Percentiles rank a stretch among this genome's conserved stretches.
phyloP scores from a whole-genome alignment of 2,329 filamentous ascomycete species.

The Exophiala sp. region DNA sequence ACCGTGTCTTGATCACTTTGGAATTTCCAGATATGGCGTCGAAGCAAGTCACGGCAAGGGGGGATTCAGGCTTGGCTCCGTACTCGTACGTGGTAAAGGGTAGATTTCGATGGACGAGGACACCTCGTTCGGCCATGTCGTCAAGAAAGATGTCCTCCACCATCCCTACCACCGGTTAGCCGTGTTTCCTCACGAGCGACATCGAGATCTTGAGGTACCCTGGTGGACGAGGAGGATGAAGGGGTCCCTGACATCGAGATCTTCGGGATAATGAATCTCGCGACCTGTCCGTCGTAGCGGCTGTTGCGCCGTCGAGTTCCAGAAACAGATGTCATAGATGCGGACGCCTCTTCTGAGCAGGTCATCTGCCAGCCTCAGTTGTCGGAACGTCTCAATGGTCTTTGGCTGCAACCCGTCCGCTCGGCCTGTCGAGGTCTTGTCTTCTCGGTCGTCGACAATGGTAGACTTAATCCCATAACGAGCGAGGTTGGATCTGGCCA shows the following conservation, averaged over 20 bases:
- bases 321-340: conserved; percentile 70
- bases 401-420: conserved; percentile 72
- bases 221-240: conserved; percentile 59
- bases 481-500: conserved; percentile 49
- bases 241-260: conserved; percentile 46
- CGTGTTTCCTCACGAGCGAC: too few species aligned
- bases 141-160: conserved; percentile 65
- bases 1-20: conserved; percentile 51
- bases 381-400: conserved; percentile 69
- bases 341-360: conserved; percentile 61
- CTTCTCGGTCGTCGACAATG: conserved; percentile 62
- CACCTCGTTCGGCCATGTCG: conserved; percentile 59
- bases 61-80: conserved; percentile 33
- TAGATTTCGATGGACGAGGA: conserved; percentile 58
- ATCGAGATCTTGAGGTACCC: too few species aligned
- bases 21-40: conserved; percentile 35
- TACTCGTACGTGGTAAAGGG: conserved; percentile 54
- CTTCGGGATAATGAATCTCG: conserved; percentile 60
- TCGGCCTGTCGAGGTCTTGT: conserved; percentile 61
- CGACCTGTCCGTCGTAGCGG: conserved; percentile 57
- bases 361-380: conserved; percentile 65
- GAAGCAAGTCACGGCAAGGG: conserved; percentile 41
- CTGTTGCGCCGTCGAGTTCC: conserved; percentile 44
- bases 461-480: conserved; percentile 61
- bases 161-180: too few species aligned